Base-by-base conservation (phyloP, 306 rosid species). In the Begonia peltatifolia region DNA sequence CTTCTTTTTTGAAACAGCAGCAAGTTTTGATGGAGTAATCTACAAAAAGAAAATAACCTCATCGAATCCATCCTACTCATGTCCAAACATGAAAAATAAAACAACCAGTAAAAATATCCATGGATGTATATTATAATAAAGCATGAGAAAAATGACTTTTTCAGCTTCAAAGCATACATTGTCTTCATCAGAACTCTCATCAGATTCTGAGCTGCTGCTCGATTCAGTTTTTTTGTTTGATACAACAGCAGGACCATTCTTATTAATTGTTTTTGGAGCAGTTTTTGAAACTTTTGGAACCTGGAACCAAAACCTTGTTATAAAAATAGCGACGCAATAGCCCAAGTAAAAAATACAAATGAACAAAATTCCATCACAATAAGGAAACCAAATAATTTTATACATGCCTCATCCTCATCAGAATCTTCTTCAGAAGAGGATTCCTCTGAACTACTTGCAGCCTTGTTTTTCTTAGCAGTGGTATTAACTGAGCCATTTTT, bases 321-420 rank as follows among this genome's bases (percentile, higher is more conserved):
- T 20, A 20, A 20, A 20, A 20, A 20, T 20, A 2, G 23, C 2
- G 23, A 3, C 2, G 23, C 23, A 2, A 20, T 20, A 20, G 23
- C 2, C 23, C 23, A 20, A 20, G 23, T 20, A 20, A 20, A 20
- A 2, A 1, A n/a, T 9, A 55, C 9, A 41, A 41, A 20, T 54
- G 5, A 46, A 15, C 35, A 44, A 0, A 9, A 17, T 8, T 10
- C 1, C 56, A 23, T 14, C 14, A 9, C 41, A 10, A 18, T 30
- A 11, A 25, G 14, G 3, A 54, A 15, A 9, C 14, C 0, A 10
- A 43, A 2, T 0, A 11, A 62, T 10, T 22, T 14, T 6, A 8
- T 14, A 60, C 84, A 71, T 63, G 79, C 87, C 15, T 75, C 75
- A 11, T 60, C 75, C 23, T 70, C 74, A 9, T 64, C 76, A 11